A percentile compares a stretch with the other conserved stretches of the same genome.
These are phyloP conservation scores for Penicillium fuscoglaucum DNA, from an alignment of 2,329 filamentous ascomycete genomes.

Conservation along the genomic window DNA sequence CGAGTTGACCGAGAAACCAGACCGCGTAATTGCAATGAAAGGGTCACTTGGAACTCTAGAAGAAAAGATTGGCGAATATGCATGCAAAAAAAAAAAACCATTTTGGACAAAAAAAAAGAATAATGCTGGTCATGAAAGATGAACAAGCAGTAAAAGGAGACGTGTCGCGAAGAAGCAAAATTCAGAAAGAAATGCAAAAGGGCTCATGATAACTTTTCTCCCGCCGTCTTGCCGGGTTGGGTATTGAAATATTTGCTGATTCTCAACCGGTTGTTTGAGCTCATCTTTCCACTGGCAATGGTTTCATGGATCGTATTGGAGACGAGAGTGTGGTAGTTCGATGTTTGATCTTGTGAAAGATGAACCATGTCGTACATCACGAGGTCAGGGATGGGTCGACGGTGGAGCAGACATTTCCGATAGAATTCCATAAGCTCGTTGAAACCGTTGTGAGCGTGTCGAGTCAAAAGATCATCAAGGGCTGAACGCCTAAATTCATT, in stretches of 20 bases:
- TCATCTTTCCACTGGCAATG: conserved; percentile 51
- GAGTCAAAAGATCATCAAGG: conserved; percentile 60
- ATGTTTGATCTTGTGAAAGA: conserved; percentile 45
- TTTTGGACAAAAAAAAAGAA: conserved; percentile 16
- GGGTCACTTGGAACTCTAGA: conserved; percentile 26
- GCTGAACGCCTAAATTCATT: conserved; percentile 69
- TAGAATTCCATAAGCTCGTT: conserved; percentile 67
- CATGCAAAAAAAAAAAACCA: conserved; percentile 18
- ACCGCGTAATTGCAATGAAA: conserved; percentile 25
- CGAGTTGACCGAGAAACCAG: conserved; percentile 27
- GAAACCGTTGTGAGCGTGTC: conserved; percentile 57
- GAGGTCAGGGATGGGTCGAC: conserved; percentile 52
- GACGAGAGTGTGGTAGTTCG: neutral
- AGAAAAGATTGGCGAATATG: conserved; percentile 18
- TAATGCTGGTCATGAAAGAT: conserved; percentile 25
- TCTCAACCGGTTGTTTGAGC: conserved; percentile 51
- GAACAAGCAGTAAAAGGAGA: conserved; percentile 10
- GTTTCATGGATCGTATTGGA: conserved; percentile 6
- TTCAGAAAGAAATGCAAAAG: conserved; percentile 19
- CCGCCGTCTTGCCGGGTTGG: conserved; percentile 10
- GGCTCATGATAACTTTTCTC: conserved; percentile 41
- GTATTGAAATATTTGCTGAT: conserved; percentile 15
- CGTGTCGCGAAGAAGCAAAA: conserved; percentile 13
- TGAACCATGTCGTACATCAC: conserved; percentile 58
- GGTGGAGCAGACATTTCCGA: conserved; percentile 56